A percentile compares a stretch with the other conserved stretches of the same genome.
Conservation (phyloP, 306 rosid species). For the Notholithocarpus densiflorus region DNA sequence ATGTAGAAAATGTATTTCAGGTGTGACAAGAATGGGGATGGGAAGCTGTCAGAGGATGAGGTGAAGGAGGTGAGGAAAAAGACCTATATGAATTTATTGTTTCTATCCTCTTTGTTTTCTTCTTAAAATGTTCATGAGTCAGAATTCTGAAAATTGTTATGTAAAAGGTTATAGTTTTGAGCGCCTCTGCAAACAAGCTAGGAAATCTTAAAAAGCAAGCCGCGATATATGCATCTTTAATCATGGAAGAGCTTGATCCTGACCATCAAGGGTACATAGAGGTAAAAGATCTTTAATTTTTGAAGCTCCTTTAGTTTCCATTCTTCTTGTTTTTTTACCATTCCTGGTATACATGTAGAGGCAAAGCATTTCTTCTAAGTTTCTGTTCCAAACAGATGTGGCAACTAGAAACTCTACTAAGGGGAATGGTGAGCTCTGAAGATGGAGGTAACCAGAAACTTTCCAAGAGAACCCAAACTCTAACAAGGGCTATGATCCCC, state of each 20-base stretch:
- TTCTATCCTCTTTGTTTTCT: neutral
- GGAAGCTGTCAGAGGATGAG: conserved; percentile 84
- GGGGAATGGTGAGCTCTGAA: conserved; percentile 53
- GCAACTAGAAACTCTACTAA: conserved; percentile 74
- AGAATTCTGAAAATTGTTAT: conserved; percentile 22
- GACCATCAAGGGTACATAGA: conserved; percentile 86
- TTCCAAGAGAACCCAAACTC: conserved; percentile 25
- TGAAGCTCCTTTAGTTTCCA: neutral
- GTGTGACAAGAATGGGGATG: conserved; percentile 99
- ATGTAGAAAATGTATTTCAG: conserved; percentile 33
- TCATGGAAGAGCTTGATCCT: conserved; percentile 96
- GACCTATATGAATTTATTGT: conserved; percentile 1
- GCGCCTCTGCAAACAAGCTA: conserved; percentile 85
- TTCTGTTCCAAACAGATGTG: conserved; percentile 54
- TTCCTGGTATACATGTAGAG: neutral
- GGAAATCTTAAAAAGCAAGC: conserved; percentile 74
- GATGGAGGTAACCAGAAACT: conserved; percentile 26
- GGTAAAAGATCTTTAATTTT: conserved; percentile 33
- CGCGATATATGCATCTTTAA: conserved; percentile 63
- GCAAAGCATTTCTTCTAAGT: neutral
- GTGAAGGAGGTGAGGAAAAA: conserved; percentile 68
- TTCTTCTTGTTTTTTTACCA: neutral
- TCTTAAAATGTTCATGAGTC: conserved; percentile 9
- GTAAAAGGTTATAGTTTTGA: conserved; percentile 83
- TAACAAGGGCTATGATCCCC: conserved; percentile 73